phyloP scores from a whole-genome alignment of 495 filamentous ascomycete genomes.

The Aspergillus funiculosus region DNA sequence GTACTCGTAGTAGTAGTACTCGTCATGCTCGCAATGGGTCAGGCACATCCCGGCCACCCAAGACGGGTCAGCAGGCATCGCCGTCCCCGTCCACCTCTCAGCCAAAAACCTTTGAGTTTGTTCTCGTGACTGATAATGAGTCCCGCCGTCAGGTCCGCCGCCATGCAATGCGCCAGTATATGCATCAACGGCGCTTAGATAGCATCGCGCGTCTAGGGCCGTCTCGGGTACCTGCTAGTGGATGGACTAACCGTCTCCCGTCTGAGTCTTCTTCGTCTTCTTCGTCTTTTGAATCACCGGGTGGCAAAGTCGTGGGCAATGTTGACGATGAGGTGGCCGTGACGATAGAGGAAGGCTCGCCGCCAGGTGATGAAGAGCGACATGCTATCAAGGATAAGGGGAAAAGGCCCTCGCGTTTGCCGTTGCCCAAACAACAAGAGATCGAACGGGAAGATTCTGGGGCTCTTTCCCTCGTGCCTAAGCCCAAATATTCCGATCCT shows the following conservation, averaged over 20 bases:
- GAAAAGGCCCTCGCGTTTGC: constrained; percentile 5
- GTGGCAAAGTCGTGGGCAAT: constrained; percentile 11
- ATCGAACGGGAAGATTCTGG: constrained; percentile 13
- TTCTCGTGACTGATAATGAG: constrained; percentile 27
- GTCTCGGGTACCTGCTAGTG: constrained; percentile 20
- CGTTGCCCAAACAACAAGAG: constrained; percentile 11
- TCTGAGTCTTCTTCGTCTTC: constrained; percentile 8
- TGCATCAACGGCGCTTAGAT: constrained; percentile 28
- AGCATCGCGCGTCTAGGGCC: constrained; percentile 26
- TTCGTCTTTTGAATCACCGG: constrained; percentile 12
- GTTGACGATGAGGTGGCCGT: constrained; percentile 1
- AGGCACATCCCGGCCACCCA: constrained; percentile 10
- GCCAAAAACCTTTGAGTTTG: constrained; percentile 27
- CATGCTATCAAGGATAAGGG: not conserved
- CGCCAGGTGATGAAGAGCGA: constrained; percentile 10
- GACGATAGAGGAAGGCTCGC: constrained; percentile 1
- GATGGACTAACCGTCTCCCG: constrained; percentile 22
- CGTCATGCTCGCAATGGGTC: constrained; percentile 1
- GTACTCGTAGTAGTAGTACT: not conserved
- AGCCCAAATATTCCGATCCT: constrained; percentile 9
- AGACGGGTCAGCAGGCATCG: constrained; percentile 8
- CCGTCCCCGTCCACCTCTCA: constrained; percentile 2
- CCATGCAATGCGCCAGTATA: constrained; percentile 32
- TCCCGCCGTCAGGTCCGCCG: constrained; percentile 29
- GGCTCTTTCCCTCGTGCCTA: not conserved